These are phyloP conservation scores for Macroventuria anomochaeta DNA, from an alignment of 2,329 filamentous ascomycete species.

Conservation along the genomic window DNA sequence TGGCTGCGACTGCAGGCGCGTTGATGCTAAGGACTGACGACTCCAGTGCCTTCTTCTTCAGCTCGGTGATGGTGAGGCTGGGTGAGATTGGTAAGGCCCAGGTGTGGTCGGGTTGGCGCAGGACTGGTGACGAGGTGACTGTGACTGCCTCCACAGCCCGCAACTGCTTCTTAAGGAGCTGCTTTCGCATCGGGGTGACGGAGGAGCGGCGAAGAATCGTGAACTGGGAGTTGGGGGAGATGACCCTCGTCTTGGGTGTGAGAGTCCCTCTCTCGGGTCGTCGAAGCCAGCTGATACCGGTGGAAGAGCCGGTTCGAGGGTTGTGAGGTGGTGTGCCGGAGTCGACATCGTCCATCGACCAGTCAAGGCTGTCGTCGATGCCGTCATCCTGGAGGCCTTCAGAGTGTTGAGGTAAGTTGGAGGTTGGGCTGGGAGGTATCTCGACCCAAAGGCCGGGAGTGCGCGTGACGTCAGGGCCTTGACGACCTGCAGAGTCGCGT, in stretches of 20 bases:
- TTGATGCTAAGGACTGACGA: background rate
- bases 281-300: background rate
- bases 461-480: background rate
- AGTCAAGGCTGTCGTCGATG: conserved; percentile 22
- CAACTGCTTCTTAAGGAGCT: conserved; percentile 12
- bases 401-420: background rate
- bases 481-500: background rate
- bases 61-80: background rate
- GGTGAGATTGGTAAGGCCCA: background rate
- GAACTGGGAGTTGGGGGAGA: background rate
- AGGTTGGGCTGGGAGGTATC: background rate
- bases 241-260: background rate
- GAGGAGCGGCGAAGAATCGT: background rate
- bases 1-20: conserved; percentile 6
- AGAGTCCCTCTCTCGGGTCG: background rate
- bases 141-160: background rate
- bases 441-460: background rate
- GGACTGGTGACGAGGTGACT: background rate
- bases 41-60: background rate
- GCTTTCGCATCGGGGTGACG: conserved; percentile 2
- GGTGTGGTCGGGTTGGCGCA: conserved; percentile 3
- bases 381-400: background rate
- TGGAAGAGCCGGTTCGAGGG: conserved; percentile 14
- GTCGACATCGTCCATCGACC: conserved; percentile 26
- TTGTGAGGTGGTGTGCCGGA: conserved; percentile 22